Evolutionary conservation across 2,329 filamentous ascomycete species (phyloP).

Genomic region (Hymenoscyphus repandus): DNA sequence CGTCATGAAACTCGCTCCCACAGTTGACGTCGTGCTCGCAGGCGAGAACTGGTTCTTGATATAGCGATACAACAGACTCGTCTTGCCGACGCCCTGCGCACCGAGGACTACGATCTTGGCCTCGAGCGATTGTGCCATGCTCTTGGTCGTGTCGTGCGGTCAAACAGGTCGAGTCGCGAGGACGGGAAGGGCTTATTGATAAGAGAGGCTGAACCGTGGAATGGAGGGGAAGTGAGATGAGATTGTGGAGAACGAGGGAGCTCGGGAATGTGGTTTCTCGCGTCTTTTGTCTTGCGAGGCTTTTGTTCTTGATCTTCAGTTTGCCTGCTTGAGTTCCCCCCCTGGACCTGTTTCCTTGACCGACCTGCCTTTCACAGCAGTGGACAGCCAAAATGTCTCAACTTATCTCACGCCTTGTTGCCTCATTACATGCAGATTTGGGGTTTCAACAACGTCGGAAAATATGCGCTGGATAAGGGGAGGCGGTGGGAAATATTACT

Average conservation of each 20-base stretch:
- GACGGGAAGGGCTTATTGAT: background rate
- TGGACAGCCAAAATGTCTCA: conserved; percentile 1
- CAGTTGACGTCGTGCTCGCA: conserved; percentile 50
- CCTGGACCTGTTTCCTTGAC: background rate
- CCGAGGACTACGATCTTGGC: conserved; percentile 81
- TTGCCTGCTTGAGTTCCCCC: background rate
- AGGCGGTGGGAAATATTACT: too few species aligned
- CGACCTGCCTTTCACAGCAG: background rate
- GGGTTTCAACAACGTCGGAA: background rate
- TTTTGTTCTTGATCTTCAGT: background rate
- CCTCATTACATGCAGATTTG: conserved; percentile 1
- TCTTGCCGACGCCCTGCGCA: conserved; percentile 75
- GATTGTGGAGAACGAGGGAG: too few species aligned
- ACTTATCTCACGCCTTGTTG: background rate
- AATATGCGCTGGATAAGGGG: too few species aligned
- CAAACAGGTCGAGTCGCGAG: background rate
- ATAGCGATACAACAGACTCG: conserved; percentile 70
- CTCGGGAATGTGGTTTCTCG: background rate
- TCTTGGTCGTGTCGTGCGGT: background rate
- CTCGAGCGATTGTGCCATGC: conserved; percentile 55
- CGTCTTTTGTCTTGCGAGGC: background rate
- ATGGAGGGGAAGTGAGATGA: background rate
- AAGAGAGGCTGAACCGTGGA: background rate
- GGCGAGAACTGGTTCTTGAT: conserved; percentile 31
- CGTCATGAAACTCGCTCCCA: conserved; percentile 74